Evolutionary conservation across 2,329 filamentous ascomycete genomes (phyloP).

Genomic region (Fusarium nanum): DNA sequence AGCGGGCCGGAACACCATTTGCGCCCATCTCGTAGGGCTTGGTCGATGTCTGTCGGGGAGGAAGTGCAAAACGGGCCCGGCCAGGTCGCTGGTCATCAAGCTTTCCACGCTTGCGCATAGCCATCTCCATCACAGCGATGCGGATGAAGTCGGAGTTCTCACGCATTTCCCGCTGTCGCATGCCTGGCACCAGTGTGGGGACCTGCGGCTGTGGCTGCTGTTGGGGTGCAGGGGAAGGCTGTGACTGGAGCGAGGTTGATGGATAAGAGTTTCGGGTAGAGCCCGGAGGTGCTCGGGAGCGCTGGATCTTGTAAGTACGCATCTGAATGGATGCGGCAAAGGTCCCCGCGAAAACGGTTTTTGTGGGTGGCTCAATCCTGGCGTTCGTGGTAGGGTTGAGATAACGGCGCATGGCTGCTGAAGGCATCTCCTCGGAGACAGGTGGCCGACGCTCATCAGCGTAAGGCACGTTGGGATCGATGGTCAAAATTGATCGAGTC

Average conservation of each 20-base stretch:
- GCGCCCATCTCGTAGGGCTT: constrained; percentile 67
- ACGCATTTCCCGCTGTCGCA: constrained; percentile 74
- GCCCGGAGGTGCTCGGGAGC: constrained; percentile 56
- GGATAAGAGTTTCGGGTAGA: constrained; percentile 50
- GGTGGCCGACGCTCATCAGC: constrained; percentile 75
- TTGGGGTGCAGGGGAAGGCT: constrained; percentile 48
- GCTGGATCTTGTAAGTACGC: constrained; percentile 74
- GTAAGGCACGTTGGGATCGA: constrained; percentile 74
- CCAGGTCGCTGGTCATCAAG: constrained; percentile 74
- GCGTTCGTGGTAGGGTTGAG: constrained; percentile 69
- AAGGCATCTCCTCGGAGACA: constrained; percentile 71
- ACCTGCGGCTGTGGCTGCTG: constrained; percentile 49
- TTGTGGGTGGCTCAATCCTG: constrained; percentile 49
- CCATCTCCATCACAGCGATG: constrained; percentile 78
- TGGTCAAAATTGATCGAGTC: constrained; percentile 74
- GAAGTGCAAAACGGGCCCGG: constrained; percentile 74
- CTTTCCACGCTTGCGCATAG: constrained; percentile 75
- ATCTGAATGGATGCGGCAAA: constrained; percentile 78
- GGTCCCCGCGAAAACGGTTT: constrained; percentile 50
- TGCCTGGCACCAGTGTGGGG: constrained; percentile 56
- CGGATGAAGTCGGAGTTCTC: constrained; percentile 78
- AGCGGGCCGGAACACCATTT: constrained; percentile 70
- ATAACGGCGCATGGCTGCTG: constrained; percentile 73
- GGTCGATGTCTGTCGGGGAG: constrained; percentile 67
- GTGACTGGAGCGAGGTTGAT: constrained; percentile 45